Evolutionary conservation across 2,329 filamentous ascomycete genomes (phyloP).

Genomic region (Immersiporthe knoxdaviesiana): DNA sequence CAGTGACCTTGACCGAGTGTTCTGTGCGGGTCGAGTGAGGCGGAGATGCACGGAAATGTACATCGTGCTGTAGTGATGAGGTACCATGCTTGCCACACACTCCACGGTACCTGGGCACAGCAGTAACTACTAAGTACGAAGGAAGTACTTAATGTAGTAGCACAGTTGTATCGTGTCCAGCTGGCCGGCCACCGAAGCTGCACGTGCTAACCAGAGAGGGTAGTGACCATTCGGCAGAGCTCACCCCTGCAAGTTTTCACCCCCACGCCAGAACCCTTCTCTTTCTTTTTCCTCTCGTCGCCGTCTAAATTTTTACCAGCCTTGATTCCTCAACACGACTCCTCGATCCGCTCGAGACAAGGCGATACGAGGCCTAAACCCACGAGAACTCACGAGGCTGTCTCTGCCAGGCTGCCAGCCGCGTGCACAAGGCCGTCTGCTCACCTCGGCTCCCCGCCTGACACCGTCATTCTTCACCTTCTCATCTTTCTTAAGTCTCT

Average conservation of each 20-base stretch:
- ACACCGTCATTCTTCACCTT: slow-evolving; percentile 24
- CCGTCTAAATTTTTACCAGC: slow-evolving; percentile 14
- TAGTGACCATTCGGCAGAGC: slow-evolving; percentile 3
- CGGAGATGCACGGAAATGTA: background rate
- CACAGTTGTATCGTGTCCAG: background rate
- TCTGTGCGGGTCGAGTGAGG: background rate
- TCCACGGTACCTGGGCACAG: background rate
- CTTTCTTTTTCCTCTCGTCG: background rate
- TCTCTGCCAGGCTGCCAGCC: slow-evolving; percentile 20
- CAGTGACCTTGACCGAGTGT: background rate
- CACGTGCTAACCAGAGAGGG: slow-evolving; percentile 18
- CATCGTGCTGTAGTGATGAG: background rate
- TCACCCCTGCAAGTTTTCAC: background rate
- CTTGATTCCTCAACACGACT: background rate
- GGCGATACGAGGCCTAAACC: background rate
- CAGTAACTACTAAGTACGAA: too few relatives aligned
- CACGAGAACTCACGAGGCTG: slow-evolving; percentile 24
- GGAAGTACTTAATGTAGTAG: too few relatives aligned
- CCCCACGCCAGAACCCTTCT: background rate
- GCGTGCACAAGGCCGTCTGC: slow-evolving; percentile 27
- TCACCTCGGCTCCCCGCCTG: slow-evolving; percentile 26
- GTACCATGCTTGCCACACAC: background rate
- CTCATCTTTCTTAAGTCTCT: background rate
- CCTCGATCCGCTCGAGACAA: background rate
- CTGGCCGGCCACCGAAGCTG: background rate